These are phyloP conservation scores for Coelastrella sp. DNA, from an alignment of 139 green algal species.

Conservation along the genomic window DNA sequence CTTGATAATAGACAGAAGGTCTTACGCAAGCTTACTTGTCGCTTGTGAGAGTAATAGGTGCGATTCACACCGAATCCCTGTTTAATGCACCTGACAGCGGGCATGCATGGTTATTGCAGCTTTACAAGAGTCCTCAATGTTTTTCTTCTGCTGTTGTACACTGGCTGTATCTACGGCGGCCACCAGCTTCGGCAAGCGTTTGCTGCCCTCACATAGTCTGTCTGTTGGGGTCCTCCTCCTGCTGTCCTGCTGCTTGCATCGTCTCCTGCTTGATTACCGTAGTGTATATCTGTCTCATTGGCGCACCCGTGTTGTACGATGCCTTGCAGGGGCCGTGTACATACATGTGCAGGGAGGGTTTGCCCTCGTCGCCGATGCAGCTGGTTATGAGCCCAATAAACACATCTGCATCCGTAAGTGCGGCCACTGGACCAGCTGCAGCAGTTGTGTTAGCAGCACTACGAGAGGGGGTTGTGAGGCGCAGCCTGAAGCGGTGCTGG, in stretches of 20 bases:
- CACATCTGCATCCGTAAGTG: not conserved
- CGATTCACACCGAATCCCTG: no score
- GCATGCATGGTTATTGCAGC: no score
- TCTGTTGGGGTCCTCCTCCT: not conserved
- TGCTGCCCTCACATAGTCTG: no score
- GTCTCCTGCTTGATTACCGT: not conserved
- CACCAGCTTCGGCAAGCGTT: no score
- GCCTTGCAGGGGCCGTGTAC: not conserved
- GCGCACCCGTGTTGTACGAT: not conserved
- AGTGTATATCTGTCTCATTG: not conserved
- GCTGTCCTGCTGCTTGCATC: not conserved
- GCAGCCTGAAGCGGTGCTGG: not conserved
- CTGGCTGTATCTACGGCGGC: no score
- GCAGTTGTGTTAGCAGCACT: not conserved
- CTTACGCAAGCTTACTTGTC: not conserved
- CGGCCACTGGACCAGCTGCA: not conserved
- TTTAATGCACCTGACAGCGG: no score
- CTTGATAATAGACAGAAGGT: not conserved
- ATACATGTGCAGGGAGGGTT: not conserved
- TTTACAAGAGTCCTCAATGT: no score
- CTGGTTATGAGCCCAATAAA: not conserved
- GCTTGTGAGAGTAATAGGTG: no score
- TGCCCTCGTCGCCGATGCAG: not conserved
- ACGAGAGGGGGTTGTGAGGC: not conserved
- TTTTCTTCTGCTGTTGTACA: no score